Percentiles rank a stretch among this genome's conserved stretches.
phyloP scores from a whole-genome alignment of 768 basidiomycete species.

The Serendipita indica region DNA sequence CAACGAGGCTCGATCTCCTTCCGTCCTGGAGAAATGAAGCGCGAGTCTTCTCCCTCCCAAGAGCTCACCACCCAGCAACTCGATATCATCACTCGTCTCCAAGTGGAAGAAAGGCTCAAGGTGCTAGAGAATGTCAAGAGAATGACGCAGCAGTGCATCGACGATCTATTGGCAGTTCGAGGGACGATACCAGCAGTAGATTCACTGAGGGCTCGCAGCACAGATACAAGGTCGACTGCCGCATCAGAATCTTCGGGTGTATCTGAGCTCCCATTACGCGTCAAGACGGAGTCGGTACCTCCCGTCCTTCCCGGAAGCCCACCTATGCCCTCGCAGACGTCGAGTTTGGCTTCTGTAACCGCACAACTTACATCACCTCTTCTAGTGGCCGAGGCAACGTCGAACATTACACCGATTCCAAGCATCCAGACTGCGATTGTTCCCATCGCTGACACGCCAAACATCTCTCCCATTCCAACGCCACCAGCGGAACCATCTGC shows the following conservation, averaged over 20 bases:
- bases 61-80: background rate
- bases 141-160: constrained; percentile 1
- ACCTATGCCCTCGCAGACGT: background rate
- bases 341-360: background rate
- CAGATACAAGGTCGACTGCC: background rate
- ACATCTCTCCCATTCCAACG: background rate
- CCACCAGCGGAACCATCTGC: background rate
- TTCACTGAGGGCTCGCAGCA: background rate
- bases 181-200: background rate
- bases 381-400: background rate
- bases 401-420: background rate
- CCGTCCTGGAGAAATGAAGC: background rate
- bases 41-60: background rate
- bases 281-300: background rate
- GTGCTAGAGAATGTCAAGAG: constrained; percentile 1
- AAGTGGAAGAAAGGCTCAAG: constrained; percentile 4
- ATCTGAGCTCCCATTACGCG: background rate
- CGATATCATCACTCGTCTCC: background rate
- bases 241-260: background rate
- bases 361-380: background rate
- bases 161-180: background rate
- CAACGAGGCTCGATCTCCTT: background rate
- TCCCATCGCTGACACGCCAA: background rate
- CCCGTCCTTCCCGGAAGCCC: background rate
- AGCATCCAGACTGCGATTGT: background rate